These are phyloP conservation scores for Schwanniomyces pseudopolymorphus DNA, from an alignment of 805 yeast genomes.

Conservation along the genomic window DNA sequence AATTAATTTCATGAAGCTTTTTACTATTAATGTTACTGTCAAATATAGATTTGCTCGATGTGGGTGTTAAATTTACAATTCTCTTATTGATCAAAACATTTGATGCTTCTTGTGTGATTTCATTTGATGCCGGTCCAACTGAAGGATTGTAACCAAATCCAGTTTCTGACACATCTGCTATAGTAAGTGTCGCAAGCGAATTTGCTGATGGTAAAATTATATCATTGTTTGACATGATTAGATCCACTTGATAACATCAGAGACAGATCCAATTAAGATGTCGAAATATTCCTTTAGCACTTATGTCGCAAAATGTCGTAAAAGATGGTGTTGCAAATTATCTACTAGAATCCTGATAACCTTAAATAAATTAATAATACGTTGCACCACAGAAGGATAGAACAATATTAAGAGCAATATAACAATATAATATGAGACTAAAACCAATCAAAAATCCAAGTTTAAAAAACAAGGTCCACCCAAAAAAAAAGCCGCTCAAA, in stretches of 20 bases:
- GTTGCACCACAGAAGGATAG: no score
- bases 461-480: background rate
- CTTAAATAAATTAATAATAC: no score
- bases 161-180: slow-evolving; percentile 22
- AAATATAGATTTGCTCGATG: slow-evolving; percentile 50
- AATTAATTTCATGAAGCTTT: slow-evolving; percentile 63
- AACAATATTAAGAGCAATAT: no score
- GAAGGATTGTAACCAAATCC: slow-evolving; percentile 48
- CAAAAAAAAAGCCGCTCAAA: background rate
- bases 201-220: slow-evolving; percentile 32
- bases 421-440: background rate
- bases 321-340: background rate
- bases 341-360: background rate
- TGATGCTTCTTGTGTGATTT: slow-evolving; percentile 38
- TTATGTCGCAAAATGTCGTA: background rate
- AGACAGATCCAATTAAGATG: background rate
- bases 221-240: slow-evolving; percentile 17
- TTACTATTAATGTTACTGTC: slow-evolving; percentile 66
- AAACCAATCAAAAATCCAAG: background rate
- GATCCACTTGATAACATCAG: background rate
- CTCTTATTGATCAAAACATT: slow-evolving; percentile 32
- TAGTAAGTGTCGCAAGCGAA: slow-evolving; percentile 26
- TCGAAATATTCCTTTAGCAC: background rate
- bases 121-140: slow-evolving; percentile 40
- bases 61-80: slow-evolving; percentile 29